A percentile compares a stretch with the other conserved stretches of the same genome.
phyloP scores from a whole-genome alignment of 768 basidiomycete species.

The Tubosaeta sp. region DNA sequence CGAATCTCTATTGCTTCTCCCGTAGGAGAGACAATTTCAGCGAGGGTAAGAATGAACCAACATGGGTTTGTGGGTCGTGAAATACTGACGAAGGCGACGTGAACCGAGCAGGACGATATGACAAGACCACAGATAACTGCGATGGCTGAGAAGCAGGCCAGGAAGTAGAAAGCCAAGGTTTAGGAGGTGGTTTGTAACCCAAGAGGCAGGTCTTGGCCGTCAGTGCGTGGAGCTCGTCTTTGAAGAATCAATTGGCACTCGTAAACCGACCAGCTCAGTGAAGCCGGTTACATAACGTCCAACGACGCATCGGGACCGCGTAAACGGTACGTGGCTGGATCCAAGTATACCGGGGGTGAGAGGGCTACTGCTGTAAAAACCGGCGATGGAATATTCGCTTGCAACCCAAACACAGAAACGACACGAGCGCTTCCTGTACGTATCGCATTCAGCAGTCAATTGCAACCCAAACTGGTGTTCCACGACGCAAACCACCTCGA shows the following conservation, averaged over 20 bases:
- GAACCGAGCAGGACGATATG: slow-evolving; percentile 2
- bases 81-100: slow-evolving; percentile 16
- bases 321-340: slow-evolving; percentile 35
- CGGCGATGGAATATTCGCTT: slow-evolving; percentile 10
- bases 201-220: slow-evolving; percentile 33
- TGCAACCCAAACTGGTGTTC: slow-evolving; percentile 18
- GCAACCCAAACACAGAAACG: slow-evolving; percentile 8
- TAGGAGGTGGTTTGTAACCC: slow-evolving; percentile 8
- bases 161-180: slow-evolving; percentile 22
- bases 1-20: slow-evolving; percentile 54
- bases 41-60: slow-evolving; percentile 15
- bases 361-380: slow-evolving; percentile 19
- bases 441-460: slow-evolving; percentile 25
- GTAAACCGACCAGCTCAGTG: slow-evolving; percentile 6
- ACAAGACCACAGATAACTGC: slow-evolving; percentile 3
- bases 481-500: slow-evolving; percentile 31
- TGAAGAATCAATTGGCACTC: neutral
- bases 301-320: slow-evolving; percentile 28
- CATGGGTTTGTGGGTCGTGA: slow-evolving; percentile 8
- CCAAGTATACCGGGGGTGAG: slow-evolving; percentile 20
- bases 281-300: slow-evolving; percentile 17
- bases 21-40: slow-evolving; percentile 41
- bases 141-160: slow-evolving; percentile 16
- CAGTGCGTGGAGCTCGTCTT: slow-evolving; percentile 1
- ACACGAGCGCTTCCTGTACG: slow-evolving; percentile 34